phyloP scores from a whole-genome alignment of 73 alveolate species.

The Tetrahymena elliotti region DNA sequence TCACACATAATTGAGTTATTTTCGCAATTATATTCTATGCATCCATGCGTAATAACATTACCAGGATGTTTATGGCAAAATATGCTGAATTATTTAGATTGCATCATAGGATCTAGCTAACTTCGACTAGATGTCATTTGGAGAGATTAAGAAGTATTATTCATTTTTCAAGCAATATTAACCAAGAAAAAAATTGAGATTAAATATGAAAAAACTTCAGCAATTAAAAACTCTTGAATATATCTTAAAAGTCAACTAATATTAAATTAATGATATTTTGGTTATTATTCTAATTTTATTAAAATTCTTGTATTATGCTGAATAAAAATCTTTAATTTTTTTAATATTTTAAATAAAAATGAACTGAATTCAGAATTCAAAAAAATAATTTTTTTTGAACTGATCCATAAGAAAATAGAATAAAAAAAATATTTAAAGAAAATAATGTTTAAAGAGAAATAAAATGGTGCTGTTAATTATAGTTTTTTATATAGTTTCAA shows the following conservation, averaged over 20 bases:
- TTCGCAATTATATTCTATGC: conserved; percentile 22
- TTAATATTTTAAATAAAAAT: too few relatives aligned
- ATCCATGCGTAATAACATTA: conserved; percentile 19
- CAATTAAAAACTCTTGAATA: background rate
- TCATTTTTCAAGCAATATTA: background rate
- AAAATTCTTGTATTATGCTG: background rate
- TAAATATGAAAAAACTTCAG: background rate
- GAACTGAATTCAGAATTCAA: too few relatives aligned
- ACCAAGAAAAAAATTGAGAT: background rate
- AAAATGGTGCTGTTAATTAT: background rate
- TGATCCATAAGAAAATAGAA: too few relatives aligned
- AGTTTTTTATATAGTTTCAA: background rate
- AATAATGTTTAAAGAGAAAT: too few relatives aligned
- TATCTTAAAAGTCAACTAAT: background rate
- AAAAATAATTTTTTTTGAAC: too few relatives aligned
- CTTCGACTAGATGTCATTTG: background rate
- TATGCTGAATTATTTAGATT: background rate
- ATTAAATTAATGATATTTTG: background rate
- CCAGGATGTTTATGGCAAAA: conserved; percentile 30
- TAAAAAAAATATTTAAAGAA: too few relatives aligned
- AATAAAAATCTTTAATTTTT: too few relatives aligned
- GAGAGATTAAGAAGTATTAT: background rate
- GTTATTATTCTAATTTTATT: background rate
- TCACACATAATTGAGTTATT: conserved; percentile 16
- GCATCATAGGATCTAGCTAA: background rate